These are phyloP conservation scores for Amanita brunnescens DNA, from an alignment of 768 basidiomycete genomes.

Conservation along the genomic window DNA sequence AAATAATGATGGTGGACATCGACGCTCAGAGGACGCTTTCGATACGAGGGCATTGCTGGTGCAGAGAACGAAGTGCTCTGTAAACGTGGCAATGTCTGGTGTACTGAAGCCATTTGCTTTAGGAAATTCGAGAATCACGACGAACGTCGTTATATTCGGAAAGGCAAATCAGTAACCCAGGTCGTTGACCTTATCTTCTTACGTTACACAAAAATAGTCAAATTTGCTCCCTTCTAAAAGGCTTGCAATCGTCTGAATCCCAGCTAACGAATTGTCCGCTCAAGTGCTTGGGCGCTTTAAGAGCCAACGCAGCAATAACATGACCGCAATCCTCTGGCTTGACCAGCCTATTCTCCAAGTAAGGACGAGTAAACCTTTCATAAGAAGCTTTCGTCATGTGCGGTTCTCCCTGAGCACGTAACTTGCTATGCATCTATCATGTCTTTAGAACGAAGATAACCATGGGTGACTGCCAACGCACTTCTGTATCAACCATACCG, in stretches of 20 bases:
- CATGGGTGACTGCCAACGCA: conserved; percentile 25
- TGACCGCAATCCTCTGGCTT: conserved; percentile 67
- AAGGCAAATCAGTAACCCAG: neutral
- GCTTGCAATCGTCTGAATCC: conserved; percentile 61
- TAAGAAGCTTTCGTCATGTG: conserved; percentile 51
- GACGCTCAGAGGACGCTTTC: conserved; percentile 25
- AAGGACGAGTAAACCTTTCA: conserved; percentile 45
- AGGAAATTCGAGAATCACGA: neutral
- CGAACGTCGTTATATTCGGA: neutral
- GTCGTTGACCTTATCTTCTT: neutral
- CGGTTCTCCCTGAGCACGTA: conserved; percentile 43
- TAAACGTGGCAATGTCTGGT: neutral
- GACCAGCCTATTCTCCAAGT: conserved; percentile 62
- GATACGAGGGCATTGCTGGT: neutral
- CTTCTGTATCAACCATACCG: conserved; percentile 79
- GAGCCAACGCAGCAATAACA: conserved; percentile 68
- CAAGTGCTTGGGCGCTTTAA: conserved; percentile 52
- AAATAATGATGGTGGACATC: conserved; percentile 81
- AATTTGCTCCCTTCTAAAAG: conserved; percentile 31
- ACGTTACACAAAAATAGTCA: neutral
- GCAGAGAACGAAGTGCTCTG: neutral
- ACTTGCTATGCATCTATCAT: conserved; percentile 57
- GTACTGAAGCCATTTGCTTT: neutral
- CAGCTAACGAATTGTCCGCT: conserved; percentile 78
- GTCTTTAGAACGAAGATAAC: neutral